These are phyloP conservation scores for Colletotrichum liriopes DNA, from an alignment of 2,329 filamentous ascomycete genomes.

Conservation along the genomic window DNA sequence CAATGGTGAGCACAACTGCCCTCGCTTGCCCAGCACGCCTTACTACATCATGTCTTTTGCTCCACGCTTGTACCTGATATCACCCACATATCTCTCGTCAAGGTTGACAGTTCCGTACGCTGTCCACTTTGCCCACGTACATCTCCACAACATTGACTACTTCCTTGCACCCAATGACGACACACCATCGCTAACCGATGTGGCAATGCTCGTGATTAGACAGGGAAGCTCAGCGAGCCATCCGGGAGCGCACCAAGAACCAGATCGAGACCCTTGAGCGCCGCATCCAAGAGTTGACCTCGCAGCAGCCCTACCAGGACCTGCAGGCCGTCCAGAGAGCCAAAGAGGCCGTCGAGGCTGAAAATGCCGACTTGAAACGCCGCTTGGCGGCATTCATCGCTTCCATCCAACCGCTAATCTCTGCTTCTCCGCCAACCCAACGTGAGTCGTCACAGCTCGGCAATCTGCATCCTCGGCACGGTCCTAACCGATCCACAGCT, in stretches of 20 bases:
- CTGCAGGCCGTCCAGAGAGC: constrained; percentile 82
- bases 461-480: constrained; percentile 5
- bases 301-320: constrained; percentile 87
- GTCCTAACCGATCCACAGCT: constrained; percentile 41
- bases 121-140: constrained; percentile 5
- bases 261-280: constrained; percentile 84
- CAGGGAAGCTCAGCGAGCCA: constrained; percentile 87
- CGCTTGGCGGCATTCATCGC: constrained; percentile 77
- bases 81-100: background rate
- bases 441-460: constrained; percentile 20
- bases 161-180: constrained; percentile 12
- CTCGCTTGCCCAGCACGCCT: background rate
- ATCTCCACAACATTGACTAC: constrained; percentile 4
- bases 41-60: constrained; percentile 48
- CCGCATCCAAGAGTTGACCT: constrained; percentile 82
- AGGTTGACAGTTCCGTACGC: background rate
- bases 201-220: constrained; percentile 63
- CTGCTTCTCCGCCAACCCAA: constrained; percentile 45
- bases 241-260: constrained; percentile 85
- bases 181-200: constrained; percentile 19
- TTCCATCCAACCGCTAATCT: constrained; percentile 73
- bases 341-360: constrained; percentile 83
- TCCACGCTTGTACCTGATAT: constrained; percentile 1
- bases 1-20: constrained; percentile 62
- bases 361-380: constrained; percentile 84